Base-by-base conservation (phyloP, 2,329 filamentous ascomycete species). In the Setomelanomma holmii region DNA sequence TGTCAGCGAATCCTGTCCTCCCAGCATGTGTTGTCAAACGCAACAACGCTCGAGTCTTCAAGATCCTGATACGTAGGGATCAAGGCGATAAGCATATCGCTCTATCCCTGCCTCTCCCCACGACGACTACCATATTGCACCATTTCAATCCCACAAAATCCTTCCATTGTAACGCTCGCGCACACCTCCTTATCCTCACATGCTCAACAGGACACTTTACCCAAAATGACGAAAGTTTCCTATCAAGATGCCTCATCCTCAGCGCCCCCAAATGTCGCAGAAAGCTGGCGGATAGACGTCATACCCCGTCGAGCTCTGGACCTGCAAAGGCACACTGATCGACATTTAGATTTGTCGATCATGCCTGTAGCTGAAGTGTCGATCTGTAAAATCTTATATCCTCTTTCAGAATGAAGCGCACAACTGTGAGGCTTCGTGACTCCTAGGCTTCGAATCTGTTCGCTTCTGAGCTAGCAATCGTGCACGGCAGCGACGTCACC, bases 281-380 rank as follows among this genome's bases (percentile, higher is more conserved):
- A 40, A 39, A 36, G 34, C 34, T 48, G 49, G 53, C 51, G 24
- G 38, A 36, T 34, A 43, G 48, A 58, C 53, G 61, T 66, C 60
- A 66, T 61, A 45, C 40, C 35, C 21, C 22, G 38, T 39, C 16
- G 20, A 30, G 46, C 40, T 64, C 60, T 66, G 50, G 59, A 59
- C 51, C 47, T 54, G 40, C 40, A 45, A 47, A 49, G 50, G 47
- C 48, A 49, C 27, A 43, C 36, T 51, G 63, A 66, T 66, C 60
- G 59, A 58, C 61, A 49, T 34, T 50, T 59, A 56, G 53, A 40
- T 17, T 30, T 43, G 52, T 41, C 52, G 52, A 58, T 58, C 52
- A 55, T 53, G 33, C 42, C 27, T 39, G 21, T 34, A 23, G 44
- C 1, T 34, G n/a, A 17, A 5, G 23, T 46, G 55, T 36, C 42